These are phyloP conservation scores for Clavispora asparagi DNA, from an alignment of 805 yeast genomes.

Conservation along the genomic window DNA sequence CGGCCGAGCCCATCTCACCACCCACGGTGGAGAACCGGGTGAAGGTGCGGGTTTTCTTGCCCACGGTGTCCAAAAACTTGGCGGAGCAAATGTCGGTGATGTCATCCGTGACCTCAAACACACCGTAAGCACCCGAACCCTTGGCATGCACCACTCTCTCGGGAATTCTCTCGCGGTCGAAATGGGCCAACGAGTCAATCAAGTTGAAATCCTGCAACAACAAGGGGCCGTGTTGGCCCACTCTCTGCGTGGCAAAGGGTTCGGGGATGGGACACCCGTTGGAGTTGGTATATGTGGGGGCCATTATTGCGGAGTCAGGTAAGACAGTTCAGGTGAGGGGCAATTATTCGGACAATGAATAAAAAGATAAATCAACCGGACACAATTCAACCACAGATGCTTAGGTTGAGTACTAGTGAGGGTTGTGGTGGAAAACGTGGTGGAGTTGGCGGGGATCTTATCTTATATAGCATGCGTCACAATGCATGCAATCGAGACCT, in stretches of 20 bases:
- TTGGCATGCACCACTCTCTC: conserved; percentile 93
- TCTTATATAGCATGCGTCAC: not conserved
- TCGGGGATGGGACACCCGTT: conserved; percentile 75
- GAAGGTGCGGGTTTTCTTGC: conserved; percentile 35
- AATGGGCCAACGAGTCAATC: conserved; percentile 79
- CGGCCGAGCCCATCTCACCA: conserved; percentile 78
- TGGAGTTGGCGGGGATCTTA: conserved; percentile 1
- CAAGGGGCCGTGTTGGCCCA: conserved; percentile 74
- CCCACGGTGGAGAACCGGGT: conserved; percentile 86
- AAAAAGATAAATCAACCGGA: no score
- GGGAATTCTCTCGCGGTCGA: conserved; percentile 86
- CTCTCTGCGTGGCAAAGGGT: conserved; percentile 71
- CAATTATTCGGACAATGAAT: no score
- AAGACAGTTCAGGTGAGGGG: no score
- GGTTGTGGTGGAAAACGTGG: no score
- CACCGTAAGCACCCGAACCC: conserved; percentile 89
- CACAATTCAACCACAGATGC: no score
- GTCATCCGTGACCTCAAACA: conserved; percentile 75
- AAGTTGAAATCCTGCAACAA: conserved; percentile 76
- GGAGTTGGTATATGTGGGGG: conserved; percentile 65
- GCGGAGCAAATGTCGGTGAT: conserved; percentile 23
- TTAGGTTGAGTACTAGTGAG: no score
- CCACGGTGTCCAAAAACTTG: conserved; percentile 24
- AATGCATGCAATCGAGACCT: not conserved
- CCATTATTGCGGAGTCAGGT: conserved; percentile 20